Evolutionary conservation across 805 yeast genomes (phyloP).

Genomic region (Metschnikowia lachancei): DNA sequence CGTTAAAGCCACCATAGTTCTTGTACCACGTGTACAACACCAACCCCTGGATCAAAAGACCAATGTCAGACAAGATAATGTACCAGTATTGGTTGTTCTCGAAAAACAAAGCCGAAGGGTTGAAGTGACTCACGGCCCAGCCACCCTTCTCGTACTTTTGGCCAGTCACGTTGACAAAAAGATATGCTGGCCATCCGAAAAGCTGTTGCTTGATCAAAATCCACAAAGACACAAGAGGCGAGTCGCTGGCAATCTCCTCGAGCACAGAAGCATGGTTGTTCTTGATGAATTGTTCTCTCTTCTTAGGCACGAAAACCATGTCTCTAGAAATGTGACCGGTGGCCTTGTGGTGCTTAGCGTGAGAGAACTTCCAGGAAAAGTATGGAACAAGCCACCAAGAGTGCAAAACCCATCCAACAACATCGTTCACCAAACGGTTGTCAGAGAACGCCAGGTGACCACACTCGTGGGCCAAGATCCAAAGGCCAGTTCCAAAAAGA

Average conservation of each 20-base stretch:
- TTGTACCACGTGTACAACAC: slow-evolving; percentile 60
- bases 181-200: slow-evolving; percentile 73
- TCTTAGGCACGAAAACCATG: slow-evolving; percentile 79
- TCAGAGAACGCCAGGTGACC: slow-evolving; percentile 86
- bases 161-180: slow-evolving; percentile 72
- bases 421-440: slow-evolving; percentile 68
- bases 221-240: slow-evolving; percentile 64
- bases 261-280: slow-evolving; percentile 36
- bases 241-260: slow-evolving; percentile 64
- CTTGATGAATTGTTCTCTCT: slow-evolving; percentile 53
- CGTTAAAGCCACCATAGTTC: slow-evolving; percentile 59
- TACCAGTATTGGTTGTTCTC: slow-evolving; percentile 71
- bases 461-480: slow-evolving; percentile 91
- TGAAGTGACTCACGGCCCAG: slow-evolving; percentile 62
- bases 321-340: slow-evolving; percentile 81
- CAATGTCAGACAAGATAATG: slow-evolving; percentile 70
- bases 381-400: slow-evolving; percentile 78
- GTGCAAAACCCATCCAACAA: slow-evolving; percentile 81
- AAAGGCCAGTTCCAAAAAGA: slow-evolving; percentile 69
- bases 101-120: slow-evolving; percentile 70
- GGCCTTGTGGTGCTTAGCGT: slow-evolving; percentile 86
- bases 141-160: slow-evolving; percentile 51
- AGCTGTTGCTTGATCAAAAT: slow-evolving; percentile 63
- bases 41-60: slow-evolving; percentile 52
- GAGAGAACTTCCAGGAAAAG: slow-evolving; percentile 83